Evolutionary conservation across 164 flowering plant species (phyloP).

Genomic region (Taxillus chinensis): DNA sequence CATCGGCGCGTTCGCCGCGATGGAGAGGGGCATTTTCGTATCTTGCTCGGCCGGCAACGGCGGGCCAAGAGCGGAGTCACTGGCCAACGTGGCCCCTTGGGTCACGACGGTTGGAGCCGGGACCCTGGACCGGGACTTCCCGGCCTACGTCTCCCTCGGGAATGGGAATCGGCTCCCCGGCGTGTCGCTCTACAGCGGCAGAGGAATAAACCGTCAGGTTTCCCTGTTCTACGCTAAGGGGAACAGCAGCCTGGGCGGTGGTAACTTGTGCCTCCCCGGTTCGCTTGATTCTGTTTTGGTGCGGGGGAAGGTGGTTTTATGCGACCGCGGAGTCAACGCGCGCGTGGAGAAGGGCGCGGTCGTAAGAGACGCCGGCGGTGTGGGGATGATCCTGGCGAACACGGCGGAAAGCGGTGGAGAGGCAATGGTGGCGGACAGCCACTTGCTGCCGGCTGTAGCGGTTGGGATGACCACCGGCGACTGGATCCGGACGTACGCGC

Average conservation of each 20-base stretch:
- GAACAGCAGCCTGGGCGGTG: constrained; percentile 65
- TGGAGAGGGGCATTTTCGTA: constrained; percentile 40
- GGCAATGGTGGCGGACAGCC: too few species aligned
- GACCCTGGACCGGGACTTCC: background rate
- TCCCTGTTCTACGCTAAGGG: constrained; percentile 36
- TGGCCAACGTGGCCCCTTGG: background rate
- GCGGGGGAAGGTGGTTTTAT: too few species aligned
- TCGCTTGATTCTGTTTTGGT: constrained; percentile 34
- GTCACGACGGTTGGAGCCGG: background rate
- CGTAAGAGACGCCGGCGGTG: too few species aligned
- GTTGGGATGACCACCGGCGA: too few species aligned
- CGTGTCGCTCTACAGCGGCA: constrained; percentile 70
- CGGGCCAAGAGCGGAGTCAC: background rate
- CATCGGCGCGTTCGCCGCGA: constrained; percentile 46
- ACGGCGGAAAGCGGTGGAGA: too few species aligned
- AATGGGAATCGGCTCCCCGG: constrained; percentile 26
- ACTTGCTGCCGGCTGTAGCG: too few species aligned
- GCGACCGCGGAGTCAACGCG: too few species aligned
- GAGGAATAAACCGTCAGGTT: constrained; percentile 31
- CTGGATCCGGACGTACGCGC: too few species aligned
- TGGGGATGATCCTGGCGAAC: too few species aligned
- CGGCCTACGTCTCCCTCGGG: background rate
- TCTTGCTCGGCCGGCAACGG: constrained; percentile 6
- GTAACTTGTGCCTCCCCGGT: constrained; percentile 68
- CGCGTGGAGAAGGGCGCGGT: too few species aligned